phyloP scores from a whole-genome alignment of 441 rosid genomes.

The Adansonia gregorii region DNA sequence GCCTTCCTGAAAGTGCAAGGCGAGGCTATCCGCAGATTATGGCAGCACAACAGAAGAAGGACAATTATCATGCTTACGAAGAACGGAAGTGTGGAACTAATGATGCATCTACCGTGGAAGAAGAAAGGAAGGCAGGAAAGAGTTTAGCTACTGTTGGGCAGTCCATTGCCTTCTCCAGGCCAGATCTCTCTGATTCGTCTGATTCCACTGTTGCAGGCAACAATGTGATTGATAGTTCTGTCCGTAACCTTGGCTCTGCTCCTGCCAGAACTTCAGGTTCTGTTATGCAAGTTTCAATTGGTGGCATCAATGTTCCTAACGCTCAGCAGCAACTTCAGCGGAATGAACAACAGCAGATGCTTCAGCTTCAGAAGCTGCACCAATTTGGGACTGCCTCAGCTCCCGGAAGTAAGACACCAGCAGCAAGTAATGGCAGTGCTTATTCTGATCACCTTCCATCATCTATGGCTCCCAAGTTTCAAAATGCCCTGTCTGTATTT shows the following conservation, averaged over 20 bases:
- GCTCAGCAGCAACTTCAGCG: slow-evolving; percentile 64
- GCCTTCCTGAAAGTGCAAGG: slow-evolving; percentile 69
- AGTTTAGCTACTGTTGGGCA: slow-evolving; percentile 52
- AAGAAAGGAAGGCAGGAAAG: slow-evolving; percentile 74
- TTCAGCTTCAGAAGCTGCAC: slow-evolving; percentile 45
- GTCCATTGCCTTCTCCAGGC: slow-evolving; percentile 81
- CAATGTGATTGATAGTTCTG: slow-evolving; percentile 78
- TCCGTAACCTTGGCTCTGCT: slow-evolving; percentile 65
- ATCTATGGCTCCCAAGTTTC: slow-evolving; percentile 59
- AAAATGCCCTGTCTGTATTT: slow-evolving; percentile 57
- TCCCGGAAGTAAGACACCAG: slow-evolving; percentile 66
- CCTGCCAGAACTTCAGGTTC: slow-evolving; percentile 54
- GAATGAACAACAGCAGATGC: slow-evolving; percentile 52
- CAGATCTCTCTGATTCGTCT: slow-evolving; percentile 61
- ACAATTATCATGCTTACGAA: slow-evolving; percentile 54
- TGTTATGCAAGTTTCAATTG: slow-evolving; percentile 42
- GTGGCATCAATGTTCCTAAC: slow-evolving; percentile 37
- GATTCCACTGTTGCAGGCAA: slow-evolving; percentile 57
- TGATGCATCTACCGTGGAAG: slow-evolving; percentile 56
- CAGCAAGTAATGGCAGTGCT: slow-evolving; percentile 63
- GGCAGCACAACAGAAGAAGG: slow-evolving; percentile 79
- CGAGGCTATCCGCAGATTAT: slow-evolving; percentile 58
- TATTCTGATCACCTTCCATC: slow-evolving; percentile 66
- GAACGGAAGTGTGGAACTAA: slow-evolving; percentile 63
- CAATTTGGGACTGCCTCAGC: slow-evolving; percentile 59